Evolutionary conservation across 768 basidiomycete species (phyloP).

Genomic region (Pisolithus sp.): DNA sequence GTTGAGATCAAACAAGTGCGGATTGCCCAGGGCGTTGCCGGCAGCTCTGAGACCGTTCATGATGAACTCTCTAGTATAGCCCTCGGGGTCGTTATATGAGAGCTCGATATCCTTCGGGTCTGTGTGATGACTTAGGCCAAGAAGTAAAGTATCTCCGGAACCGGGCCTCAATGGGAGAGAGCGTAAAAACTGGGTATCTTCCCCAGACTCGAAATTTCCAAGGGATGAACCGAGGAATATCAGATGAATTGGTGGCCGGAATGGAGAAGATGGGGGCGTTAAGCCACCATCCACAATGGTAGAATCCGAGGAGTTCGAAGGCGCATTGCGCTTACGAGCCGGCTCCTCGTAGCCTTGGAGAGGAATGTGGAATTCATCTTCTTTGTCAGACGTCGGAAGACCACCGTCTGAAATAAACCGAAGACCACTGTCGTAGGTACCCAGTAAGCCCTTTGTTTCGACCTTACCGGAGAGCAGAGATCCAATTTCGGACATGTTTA

Average conservation of each 20-base stretch:
- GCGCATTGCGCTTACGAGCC: slow-evolving; percentile 22
- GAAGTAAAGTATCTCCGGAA: slow-evolving; percentile 72
- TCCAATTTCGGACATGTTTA: slow-evolving; percentile 60
- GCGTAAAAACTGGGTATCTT: slow-evolving; percentile 66
- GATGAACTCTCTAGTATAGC: slow-evolving; percentile 69
- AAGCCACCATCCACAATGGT: slow-evolving; percentile 6
- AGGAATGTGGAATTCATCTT: slow-evolving; percentile 1
- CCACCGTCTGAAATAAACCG: slow-evolving; percentile 57
- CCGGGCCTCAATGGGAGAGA: slow-evolving; percentile 72
- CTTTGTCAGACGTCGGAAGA: slow-evolving; percentile 9
- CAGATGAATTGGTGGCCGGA: slow-evolving; percentile 61
- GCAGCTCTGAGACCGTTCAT: slow-evolving; percentile 79
- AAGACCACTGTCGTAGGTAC: slow-evolving; percentile 86
- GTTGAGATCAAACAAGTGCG: slow-evolving; percentile 51
- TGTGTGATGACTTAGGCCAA: slow-evolving; percentile 89
- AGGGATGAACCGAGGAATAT: slow-evolving; percentile 89
- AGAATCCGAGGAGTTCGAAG: slow-evolving; percentile 35
- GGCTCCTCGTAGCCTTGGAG: slow-evolving; percentile 8
- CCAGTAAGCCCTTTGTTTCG: slow-evolving; percentile 77
- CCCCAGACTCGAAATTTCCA: slow-evolving; percentile 79
- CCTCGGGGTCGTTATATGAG: slow-evolving; percentile 82
- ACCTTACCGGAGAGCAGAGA: slow-evolving; percentile 62
- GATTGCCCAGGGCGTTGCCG: slow-evolving; percentile 61
- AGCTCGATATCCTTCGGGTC: slow-evolving; percentile 61
- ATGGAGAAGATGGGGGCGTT: slow-evolving; percentile 41